Evolutionary conservation across 768 basidiomycete genomes (phyloP).

Genomic region (Albatrellus ellisii): DNA sequence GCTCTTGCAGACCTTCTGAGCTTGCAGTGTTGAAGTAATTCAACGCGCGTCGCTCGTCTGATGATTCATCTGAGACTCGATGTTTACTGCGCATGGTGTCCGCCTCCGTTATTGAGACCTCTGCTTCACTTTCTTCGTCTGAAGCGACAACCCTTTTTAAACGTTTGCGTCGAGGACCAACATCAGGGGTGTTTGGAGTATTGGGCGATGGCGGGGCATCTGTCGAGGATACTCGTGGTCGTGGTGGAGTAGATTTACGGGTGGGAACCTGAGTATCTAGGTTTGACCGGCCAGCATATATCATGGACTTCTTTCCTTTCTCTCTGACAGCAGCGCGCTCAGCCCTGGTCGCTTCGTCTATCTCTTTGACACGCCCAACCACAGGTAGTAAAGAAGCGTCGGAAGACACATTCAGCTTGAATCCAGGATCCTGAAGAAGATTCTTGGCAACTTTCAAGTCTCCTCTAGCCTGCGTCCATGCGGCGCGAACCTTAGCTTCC

Average conservation of each 20-base stretch:
- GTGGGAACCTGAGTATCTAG: constrained; percentile 28
- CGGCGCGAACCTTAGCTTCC: constrained; percentile 36
- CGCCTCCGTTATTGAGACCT: constrained; percentile 35
- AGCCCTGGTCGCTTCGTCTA: constrained; percentile 63
- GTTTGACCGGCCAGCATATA: constrained; percentile 54
- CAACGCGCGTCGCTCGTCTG: constrained; percentile 39
- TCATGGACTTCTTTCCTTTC: constrained; percentile 73
- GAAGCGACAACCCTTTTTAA: constrained; percentile 44
- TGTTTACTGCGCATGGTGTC: constrained; percentile 23
- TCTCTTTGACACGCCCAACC: constrained; percentile 53
- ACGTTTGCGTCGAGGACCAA: constrained; percentile 32
- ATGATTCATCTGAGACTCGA: constrained; percentile 21
- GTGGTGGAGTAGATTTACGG: constrained; percentile 24
- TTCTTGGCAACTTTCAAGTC: constrained; percentile 48
- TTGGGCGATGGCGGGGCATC: constrained; percentile 24
- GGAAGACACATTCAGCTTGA: constrained; percentile 5
- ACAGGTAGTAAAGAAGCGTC: constrained; percentile 8
- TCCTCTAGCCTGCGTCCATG: constrained; percentile 50
- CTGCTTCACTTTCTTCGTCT: constrained; percentile 52
- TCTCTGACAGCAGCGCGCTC: constrained; percentile 52
- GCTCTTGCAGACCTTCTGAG: constrained; percentile 52
- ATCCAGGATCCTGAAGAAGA: constrained; percentile 42
- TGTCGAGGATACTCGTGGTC: constrained; percentile 23
- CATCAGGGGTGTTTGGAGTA: constrained; percentile 31
- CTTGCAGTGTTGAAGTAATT: constrained; percentile 57